A percentile compares a stretch with the other conserved stretches of the same genome.
These are phyloP conservation scores for Podospora pseudopauciseta DNA, from an alignment of 495 filamentous ascomycete species.

Conservation along the genomic window DNA sequence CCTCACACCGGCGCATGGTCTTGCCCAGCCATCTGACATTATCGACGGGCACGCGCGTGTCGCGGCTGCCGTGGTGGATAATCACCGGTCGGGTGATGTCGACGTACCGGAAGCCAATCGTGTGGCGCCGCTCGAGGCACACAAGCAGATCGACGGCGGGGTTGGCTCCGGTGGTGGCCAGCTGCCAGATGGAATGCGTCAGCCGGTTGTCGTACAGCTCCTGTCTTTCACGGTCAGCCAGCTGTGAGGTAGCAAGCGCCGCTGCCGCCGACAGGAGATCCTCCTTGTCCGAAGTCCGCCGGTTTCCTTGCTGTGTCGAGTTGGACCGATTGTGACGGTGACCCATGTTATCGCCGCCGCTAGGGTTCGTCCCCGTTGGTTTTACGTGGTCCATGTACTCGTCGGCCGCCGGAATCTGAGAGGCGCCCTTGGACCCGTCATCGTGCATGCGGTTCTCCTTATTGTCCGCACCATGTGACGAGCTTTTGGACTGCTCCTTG, in stretches of 20 bases:
- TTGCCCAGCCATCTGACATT: slow-evolving; percentile 94
- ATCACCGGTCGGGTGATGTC: slow-evolving; percentile 88
- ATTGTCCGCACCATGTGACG: slow-evolving; percentile 30
- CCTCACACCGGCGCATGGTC: slow-evolving; percentile 88
- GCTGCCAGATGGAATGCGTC: slow-evolving; percentile 88
- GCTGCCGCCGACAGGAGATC: slow-evolving; percentile 48
- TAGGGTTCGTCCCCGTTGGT: slow-evolving; percentile 30
- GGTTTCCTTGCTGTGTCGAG: slow-evolving; percentile 22
- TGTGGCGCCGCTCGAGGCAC: slow-evolving; percentile 84
- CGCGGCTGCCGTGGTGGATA: slow-evolving; percentile 89
- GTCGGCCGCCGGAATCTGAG: slow-evolving; percentile 28
- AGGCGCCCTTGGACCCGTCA: background rate
- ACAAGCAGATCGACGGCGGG: slow-evolving; percentile 90
- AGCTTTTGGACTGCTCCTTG: slow-evolving; percentile 34
- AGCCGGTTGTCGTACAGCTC: slow-evolving; percentile 78
- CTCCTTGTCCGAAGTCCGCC: slow-evolving; percentile 30
- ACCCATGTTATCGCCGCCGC: slow-evolving; percentile 20
- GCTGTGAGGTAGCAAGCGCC: slow-evolving; percentile 27
- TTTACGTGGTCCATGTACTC: slow-evolving; percentile 40
- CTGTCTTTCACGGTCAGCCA: slow-evolving; percentile 67
- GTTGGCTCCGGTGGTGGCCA: slow-evolving; percentile 89
- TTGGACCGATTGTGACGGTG: slow-evolving; percentile 33
- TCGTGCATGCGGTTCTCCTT: slow-evolving; percentile 42
- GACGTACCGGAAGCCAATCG: slow-evolving; percentile 94
- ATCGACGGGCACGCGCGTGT: slow-evolving; percentile 88